phyloP scores from a whole-genome alignment of 2,329 filamentous ascomycete species.

The Cytospora schulzeri region DNA sequence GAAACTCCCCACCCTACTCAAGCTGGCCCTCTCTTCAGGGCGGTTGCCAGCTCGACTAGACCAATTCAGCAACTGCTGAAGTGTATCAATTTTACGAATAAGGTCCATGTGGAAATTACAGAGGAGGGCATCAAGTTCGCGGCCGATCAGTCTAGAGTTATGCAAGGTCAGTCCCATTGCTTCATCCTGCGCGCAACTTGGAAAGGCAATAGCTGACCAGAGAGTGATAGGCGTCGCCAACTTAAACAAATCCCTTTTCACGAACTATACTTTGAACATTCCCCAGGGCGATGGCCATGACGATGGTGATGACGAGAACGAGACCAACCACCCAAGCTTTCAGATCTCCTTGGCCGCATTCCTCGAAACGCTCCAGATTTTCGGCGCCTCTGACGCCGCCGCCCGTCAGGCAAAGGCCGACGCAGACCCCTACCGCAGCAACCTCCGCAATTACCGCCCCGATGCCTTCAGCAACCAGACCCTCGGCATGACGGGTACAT shows the following conservation, averaged over 20 bases:
- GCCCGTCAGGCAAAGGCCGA: slow-evolving; percentile 60
- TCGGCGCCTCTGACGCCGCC: slow-evolving; percentile 76
- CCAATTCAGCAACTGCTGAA: slow-evolving; percentile 67
- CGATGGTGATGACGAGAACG: slow-evolving; percentile 44
- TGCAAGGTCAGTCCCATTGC: slow-evolving; percentile 72
- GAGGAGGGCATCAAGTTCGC: slow-evolving; percentile 84
- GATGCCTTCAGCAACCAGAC: slow-evolving; percentile 84
- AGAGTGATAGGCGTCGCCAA: slow-evolving; percentile 67
- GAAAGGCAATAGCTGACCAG: slow-evolving; percentile 37
- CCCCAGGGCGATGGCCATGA: slow-evolving; percentile 43
- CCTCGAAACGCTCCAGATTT: slow-evolving; percentile 93
- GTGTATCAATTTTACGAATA: slow-evolving; percentile 62
- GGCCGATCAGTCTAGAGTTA: slow-evolving; percentile 83
- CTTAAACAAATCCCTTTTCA: slow-evolving; percentile 86
- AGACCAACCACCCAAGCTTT: slow-evolving; percentile 65
- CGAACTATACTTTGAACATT: slow-evolving; percentile 73
- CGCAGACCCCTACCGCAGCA: slow-evolving; percentile 62
- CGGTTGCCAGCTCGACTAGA: slow-evolving; percentile 75
- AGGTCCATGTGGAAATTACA: slow-evolving; percentile 71
- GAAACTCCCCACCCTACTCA: slow-evolving; percentile 20
- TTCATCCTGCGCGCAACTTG: slow-evolving; percentile 9
- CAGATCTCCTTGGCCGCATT: slow-evolving; percentile 85
- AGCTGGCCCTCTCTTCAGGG: slow-evolving; percentile 63
- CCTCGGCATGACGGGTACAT: slow-evolving; percentile 82
- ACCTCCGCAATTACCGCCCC: slow-evolving; percentile 61